Evolutionary conservation across 2,329 filamentous ascomycete genomes (phyloP), one percentile per base, ranked within the genome.

Genomic region (Sclerotinia sclerotiorum): DNA sequence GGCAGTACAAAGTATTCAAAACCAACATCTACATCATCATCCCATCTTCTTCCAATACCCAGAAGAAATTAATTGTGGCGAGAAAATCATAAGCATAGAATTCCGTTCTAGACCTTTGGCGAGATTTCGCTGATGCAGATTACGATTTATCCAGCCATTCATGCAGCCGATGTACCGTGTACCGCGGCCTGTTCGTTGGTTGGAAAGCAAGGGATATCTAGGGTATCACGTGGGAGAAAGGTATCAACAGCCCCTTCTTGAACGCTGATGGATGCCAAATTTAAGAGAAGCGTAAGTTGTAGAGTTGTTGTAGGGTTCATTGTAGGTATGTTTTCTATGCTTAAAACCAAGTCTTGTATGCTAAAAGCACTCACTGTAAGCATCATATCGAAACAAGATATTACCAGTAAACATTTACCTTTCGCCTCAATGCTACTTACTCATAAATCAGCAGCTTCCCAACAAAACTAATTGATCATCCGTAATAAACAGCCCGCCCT

Each of bases 31-130:
- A 42, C 13, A 13, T 15, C 13, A 13, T 15, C 11, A 5, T 15
- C 32, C 32, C n/a, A 21, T 42, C 32, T 39, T 21, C 6, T 39
- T 42, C 17, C 29, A 39, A 57, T 57, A 24, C 15, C 32, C n/a
- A 42, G 10, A 15, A 46, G 44, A 61, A 27, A 48, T 61, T 48
- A 61, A 48, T 32, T 61, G 42, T 48, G 42, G 57, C 48, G 57
- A 48, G 57, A 19, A 61, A 32, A 61, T 48, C 17, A 32, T 27
- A 61, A n/a, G 42, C 15, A 61, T n/a, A 61, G 19, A 35, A 61
- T 13, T 49, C 8, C 29, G 29, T 49, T 61, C 44, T 62, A 49
- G 58, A 24, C 58, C 44, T 46, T 24, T 13, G 10, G 19, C 11
- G 21, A 49, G 29, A 49, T 49, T n/a, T 56, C 48, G 29, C 35